Evolutionary conservation across 2,329 filamentous ascomycete genomes (phyloP).

Genomic region (Fusarium austroafricanum): DNA sequence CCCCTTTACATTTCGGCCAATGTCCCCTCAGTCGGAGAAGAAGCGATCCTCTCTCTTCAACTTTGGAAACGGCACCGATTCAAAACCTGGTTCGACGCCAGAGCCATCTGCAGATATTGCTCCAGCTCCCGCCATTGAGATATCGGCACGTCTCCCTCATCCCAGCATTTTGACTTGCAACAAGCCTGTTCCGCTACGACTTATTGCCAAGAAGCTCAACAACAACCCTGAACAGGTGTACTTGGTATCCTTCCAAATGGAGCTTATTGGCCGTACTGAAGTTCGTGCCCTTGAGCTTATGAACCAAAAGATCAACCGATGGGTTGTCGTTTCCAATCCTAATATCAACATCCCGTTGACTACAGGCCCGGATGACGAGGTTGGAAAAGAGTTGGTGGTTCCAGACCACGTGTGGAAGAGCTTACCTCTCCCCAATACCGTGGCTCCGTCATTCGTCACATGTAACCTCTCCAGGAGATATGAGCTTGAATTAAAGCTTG

Average conservation of each 20-base stretch:
- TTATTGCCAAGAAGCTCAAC: constrained; percentile 82
- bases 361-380: constrained; percentile 62
- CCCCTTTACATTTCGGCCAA: constrained; percentile 67
- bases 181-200: constrained; percentile 80
- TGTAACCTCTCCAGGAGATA: constrained; percentile 89
- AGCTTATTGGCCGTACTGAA: constrained; percentile 82
- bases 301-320: constrained; percentile 77
- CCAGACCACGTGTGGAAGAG: constrained; percentile 79
- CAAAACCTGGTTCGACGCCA: constrained; percentile 38
- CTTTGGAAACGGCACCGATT: constrained; percentile 48
- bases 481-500: constrained; percentile 84
- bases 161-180: constrained; percentile 92
- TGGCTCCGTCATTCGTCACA: constrained; percentile 86
- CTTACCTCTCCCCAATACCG: constrained; percentile 80
- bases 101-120: constrained; percentile 47
- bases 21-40: constrained; percentile 52
- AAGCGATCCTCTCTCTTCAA: constrained; percentile 73
- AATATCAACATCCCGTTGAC: constrained; percentile 79
- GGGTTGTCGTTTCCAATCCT: constrained; percentile 78
- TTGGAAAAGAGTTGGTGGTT: constrained; percentile 75
- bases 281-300: constrained; percentile 81
- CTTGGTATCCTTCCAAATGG: constrained; percentile 82
- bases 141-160: constrained; percentile 82
- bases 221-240: constrained; percentile 77
- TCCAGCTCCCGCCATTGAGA: constrained; percentile 75